Conservation (phyloP, 176 grass and related monocot species). For the Eremochloa ophiuroides region DNA sequence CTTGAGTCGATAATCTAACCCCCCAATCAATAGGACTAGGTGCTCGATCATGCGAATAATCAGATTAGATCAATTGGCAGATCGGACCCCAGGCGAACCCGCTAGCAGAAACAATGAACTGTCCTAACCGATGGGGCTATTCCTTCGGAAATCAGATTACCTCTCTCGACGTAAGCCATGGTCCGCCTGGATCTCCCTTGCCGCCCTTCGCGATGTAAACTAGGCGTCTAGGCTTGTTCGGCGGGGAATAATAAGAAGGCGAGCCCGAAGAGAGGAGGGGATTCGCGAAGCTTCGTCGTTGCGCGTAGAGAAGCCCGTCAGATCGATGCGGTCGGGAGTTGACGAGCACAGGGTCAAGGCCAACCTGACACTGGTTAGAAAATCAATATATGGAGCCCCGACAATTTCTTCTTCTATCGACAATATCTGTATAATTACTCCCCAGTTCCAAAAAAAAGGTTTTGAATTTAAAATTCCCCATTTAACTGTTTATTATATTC, state of each 20-base stretch:
- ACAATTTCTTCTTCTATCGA: too few species aligned
- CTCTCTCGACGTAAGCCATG: conserved; percentile 61
- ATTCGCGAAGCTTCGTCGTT: conserved; percentile 36
- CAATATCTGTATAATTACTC: too few species aligned
- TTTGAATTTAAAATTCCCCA: too few species aligned
- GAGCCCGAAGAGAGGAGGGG: conserved; percentile 15
- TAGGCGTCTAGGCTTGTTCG: neutral
- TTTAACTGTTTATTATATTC: too few species aligned
- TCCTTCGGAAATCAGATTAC: conserved; percentile 10
- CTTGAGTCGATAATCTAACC: neutral
- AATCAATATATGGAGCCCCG: too few species aligned
- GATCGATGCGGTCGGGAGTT: neutral
- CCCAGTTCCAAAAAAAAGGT: too few species aligned
- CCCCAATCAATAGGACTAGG: neutral
- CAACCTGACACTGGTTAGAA: too few species aligned
- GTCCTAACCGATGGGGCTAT: neutral
- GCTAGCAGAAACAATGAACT: neutral
- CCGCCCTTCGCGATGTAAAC: conserved; percentile 7
- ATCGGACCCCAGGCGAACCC: too few species aligned
- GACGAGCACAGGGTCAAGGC: neutral
- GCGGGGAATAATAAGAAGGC: conserved; percentile 1
- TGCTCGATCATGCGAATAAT: too few species aligned
- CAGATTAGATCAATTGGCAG: too few species aligned
- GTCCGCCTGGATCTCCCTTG: conserved; percentile 15
- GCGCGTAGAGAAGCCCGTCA: neutral